phyloP scores from a whole-genome alignment of 73 alveolate species.

The Paramecium caudatum region DNA sequence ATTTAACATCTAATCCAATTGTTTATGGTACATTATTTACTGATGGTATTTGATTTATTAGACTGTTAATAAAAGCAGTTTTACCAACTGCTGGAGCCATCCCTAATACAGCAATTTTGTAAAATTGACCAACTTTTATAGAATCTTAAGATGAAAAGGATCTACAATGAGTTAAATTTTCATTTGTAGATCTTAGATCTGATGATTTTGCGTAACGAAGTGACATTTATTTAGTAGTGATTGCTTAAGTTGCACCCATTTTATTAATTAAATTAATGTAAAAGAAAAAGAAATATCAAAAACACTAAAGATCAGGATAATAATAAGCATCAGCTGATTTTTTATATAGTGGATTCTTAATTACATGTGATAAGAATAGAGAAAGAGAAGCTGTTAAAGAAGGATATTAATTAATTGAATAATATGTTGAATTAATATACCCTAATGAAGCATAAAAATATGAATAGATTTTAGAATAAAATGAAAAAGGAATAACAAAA shows the following conservation, averaged over 20 bases:
- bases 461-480: slow-evolving; percentile 41
- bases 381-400: slow-evolving; percentile 62
- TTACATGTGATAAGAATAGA: slow-evolving; percentile 46
- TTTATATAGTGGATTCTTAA: not conserved
- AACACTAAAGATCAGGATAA: not conserved
- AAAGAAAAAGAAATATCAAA: slow-evolving; percentile 12
- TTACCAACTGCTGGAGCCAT: slow-evolving; percentile 63
- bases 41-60: slow-evolving; percentile 26
- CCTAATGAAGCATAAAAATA: slow-evolving; percentile 41
- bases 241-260: slow-evolving; percentile 53
- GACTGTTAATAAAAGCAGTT: slow-evolving; percentile 51
- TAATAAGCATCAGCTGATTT: not conserved
- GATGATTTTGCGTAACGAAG: slow-evolving; percentile 44
- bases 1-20: slow-evolving; percentile 52
- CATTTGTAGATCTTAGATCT: slow-evolving; percentile 41
- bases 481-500: not conserved
- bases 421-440: slow-evolving; percentile 59
- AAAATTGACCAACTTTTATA: not conserved
- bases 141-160: slow-evolving; percentile 58
- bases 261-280: slow-evolving; percentile 3
- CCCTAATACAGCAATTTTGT: slow-evolving; percentile 64
- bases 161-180: not conserved
- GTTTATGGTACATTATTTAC: slow-evolving; percentile 34
- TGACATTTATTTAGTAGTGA: slow-evolving; percentile 7
- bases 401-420: slow-evolving; percentile 27